A percentile compares a stretch with the other conserved stretches of the same genome.
phyloP scores from a whole-genome alignment of 345 rosid genomes.

The Acer yangbiense region DNA sequence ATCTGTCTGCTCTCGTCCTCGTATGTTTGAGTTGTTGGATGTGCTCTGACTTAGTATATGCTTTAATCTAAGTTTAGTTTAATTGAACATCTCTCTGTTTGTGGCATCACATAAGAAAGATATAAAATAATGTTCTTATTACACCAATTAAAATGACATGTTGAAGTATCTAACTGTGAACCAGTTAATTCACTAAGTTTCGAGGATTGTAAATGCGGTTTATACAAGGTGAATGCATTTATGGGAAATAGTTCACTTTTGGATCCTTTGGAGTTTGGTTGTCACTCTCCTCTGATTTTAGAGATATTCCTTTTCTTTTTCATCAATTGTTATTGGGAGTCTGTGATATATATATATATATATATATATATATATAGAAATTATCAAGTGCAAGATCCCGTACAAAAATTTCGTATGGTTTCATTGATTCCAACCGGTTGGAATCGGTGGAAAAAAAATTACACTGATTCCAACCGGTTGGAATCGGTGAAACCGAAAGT shows the following conservation, averaged over 20 bases:
- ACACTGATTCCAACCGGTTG: too few relatives aligned
- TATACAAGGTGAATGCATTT: not conserved
- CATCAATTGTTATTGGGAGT: not conserved
- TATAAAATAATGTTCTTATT: not conserved
- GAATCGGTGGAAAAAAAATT: too few relatives aligned
- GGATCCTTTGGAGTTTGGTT: not conserved
- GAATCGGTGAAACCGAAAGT: too few relatives aligned
- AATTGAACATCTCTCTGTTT: constrained; percentile 2
- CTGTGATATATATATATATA: not conserved
- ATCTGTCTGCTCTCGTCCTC: not conserved
- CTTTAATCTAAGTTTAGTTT: not conserved
- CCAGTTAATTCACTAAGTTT: constrained; percentile 6
- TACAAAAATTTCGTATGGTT: too few relatives aligned
- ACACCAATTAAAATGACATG: not conserved
- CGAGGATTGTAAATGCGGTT: not conserved
- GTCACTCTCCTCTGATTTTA: not conserved
- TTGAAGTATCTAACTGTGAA: not conserved
- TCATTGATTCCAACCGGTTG: too few relatives aligned
- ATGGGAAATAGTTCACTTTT: not conserved
- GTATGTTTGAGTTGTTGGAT: not conserved
- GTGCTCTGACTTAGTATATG: not conserved
- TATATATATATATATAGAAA: too few relatives aligned
- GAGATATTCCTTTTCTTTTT: not conserved
- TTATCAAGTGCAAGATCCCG: too few relatives aligned
- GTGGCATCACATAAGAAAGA: not conserved